Evolutionary conservation across 805 yeast species (phyloP).

Genomic region (Hanseniaspora valbyensis): DNA sequence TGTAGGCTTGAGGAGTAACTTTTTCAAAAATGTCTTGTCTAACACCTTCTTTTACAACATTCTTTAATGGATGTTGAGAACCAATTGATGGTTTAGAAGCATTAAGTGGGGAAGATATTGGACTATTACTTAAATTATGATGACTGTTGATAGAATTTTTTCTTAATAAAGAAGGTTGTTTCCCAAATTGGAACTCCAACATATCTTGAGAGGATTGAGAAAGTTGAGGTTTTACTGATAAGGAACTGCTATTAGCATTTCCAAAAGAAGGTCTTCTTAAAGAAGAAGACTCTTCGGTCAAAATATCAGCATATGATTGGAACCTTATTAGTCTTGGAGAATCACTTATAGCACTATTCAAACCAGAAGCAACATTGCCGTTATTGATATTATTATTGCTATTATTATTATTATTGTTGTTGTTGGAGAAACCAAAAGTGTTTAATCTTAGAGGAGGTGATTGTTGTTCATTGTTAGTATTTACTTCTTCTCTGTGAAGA

Average conservation of each 20-base stretch:
- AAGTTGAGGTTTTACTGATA: slow-evolving; percentile 20
- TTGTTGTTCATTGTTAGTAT: not conserved
- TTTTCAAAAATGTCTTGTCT: slow-evolving; percentile 11
- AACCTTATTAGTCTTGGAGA: slow-evolving; percentile 33
- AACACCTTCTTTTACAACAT: not conserved
- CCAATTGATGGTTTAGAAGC: slow-evolving; percentile 15
- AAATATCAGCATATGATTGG: slow-evolving; percentile 71
- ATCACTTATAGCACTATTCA: slow-evolving; percentile 14
- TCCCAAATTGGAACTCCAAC: slow-evolving; percentile 16
- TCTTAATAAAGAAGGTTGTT: slow-evolving; percentile 12
- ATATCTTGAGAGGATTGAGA: slow-evolving; percentile 16
- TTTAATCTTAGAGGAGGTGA: slow-evolving; percentile 21
- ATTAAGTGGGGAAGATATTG: slow-evolving; percentile 17
- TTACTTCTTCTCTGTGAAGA: not conserved
- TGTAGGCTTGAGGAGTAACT: slow-evolving; percentile 13
- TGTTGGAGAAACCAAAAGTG: slow-evolving; percentile 20
- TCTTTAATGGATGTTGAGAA: slow-evolving; percentile 16
- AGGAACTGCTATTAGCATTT: slow-evolving; percentile 16
- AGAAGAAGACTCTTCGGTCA: slow-evolving; percentile 48
- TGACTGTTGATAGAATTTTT: slow-evolving; percentile 16
- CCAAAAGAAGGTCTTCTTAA: slow-evolving; percentile 50
- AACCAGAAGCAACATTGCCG: slow-evolving; percentile 18
- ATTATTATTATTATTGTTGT: slow-evolving; percentile 4
- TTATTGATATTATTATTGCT: slow-evolving; percentile 8
- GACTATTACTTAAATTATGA: slow-evolving; percentile 15